Conservation (phyloP, 345 rosid species). For the Ailanthus altissimus region DNA sequence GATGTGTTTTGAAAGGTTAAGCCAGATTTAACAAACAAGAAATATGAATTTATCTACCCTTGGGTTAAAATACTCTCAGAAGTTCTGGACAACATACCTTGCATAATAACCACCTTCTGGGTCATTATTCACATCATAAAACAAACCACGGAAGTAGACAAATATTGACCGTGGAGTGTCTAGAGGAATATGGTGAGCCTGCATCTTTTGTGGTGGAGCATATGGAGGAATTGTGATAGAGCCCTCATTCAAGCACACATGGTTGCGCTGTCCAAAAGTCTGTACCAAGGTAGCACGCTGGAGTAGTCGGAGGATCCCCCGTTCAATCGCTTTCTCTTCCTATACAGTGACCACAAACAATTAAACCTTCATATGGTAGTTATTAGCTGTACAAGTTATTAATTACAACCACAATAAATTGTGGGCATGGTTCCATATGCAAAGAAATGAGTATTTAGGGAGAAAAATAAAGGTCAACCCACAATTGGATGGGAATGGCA, state of each 20-base stretch:
- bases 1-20: background rate
- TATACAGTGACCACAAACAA: slow-evolving; percentile 25
- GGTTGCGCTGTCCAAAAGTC: slow-evolving; percentile 93
- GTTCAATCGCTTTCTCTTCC: slow-evolving; percentile 93
- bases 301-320: slow-evolving; percentile 85
- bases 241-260: slow-evolving; percentile 87
- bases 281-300: slow-evolving; percentile 87
- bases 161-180: slow-evolving; percentile 87
- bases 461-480: background rate
- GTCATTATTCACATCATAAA: slow-evolving; percentile 89
- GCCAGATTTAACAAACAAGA: background rate
- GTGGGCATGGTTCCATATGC: background rate
- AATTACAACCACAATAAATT: background rate
- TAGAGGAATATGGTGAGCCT: slow-evolving; percentile 70
- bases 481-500: background rate
- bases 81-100: slow-evolving; percentile 49
- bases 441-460: background rate
- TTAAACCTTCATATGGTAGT: background rate
- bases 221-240: slow-evolving; percentile 94
- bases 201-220: slow-evolving; percentile 98
- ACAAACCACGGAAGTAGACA: slow-evolving; percentile 93
- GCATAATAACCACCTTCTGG: slow-evolving; percentile 99
- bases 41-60: background rate
- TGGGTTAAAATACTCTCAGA: background rate
- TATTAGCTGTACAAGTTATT: background rate